phyloP scores from a whole-genome alignment of 2,329 filamentous ascomycete genomes.

The Seiridium cupressi region DNA sequence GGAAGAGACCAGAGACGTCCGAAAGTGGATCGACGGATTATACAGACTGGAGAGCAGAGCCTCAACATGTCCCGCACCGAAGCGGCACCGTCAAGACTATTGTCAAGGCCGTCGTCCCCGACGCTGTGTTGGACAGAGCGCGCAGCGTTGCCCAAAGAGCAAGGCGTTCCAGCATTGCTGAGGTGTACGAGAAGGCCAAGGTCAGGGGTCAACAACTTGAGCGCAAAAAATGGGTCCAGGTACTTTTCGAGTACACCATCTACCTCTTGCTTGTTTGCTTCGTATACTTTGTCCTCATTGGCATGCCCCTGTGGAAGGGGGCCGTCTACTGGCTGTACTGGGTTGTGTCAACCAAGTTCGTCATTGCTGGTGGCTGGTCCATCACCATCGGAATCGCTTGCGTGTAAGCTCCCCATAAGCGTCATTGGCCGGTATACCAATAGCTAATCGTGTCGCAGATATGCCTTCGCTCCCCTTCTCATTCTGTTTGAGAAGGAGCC shows the following conservation, averaged over 20 bases:
- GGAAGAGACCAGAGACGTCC: background rate
- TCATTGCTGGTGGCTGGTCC: constrained; percentile 36
- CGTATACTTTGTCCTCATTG: constrained; percentile 44
- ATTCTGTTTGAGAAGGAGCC: constrained; percentile 30
- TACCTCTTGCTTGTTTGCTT: constrained; percentile 30
- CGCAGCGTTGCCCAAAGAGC: constrained; percentile 7
- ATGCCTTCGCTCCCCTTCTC: constrained; percentile 15
- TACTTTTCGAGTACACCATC: constrained; percentile 16
- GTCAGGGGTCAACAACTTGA: constrained; percentile 12
- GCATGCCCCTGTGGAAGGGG: constrained; percentile 43
- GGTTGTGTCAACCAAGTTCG: constrained; percentile 36
- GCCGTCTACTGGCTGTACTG: constrained; percentile 40
- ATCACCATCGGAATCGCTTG: constrained; percentile 35
- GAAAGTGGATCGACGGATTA: background rate
- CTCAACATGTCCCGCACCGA: constrained; percentile 6
- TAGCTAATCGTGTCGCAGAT: constrained; percentile 5
- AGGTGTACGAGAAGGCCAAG: constrained; percentile 18
- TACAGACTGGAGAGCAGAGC: background rate
- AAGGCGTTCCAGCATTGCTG: constrained; percentile 9
- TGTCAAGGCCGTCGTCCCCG: constrained; percentile 3
- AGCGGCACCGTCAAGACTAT: constrained; percentile 9
- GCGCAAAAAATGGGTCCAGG: constrained; percentile 17
- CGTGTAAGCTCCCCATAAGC: constrained; percentile 23
- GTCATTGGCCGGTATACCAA: background rate
- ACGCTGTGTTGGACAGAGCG: constrained; percentile 4